Evolutionary conservation across 305 asterid species (phyloP).

Genomic region (Petunia hybrid): DNA sequence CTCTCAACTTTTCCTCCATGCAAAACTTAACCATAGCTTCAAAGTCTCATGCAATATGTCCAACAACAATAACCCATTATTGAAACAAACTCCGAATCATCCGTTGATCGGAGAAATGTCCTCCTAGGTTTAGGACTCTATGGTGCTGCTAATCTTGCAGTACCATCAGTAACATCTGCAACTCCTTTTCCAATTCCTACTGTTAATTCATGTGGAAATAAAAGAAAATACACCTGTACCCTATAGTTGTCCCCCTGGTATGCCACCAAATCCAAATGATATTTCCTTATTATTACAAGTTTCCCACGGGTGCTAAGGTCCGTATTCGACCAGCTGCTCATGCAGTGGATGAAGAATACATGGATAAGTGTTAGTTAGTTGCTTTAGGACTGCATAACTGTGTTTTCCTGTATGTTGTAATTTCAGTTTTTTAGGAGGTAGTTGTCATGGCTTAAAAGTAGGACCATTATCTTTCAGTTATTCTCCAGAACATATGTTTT

Average conservation of each 20-base stretch:
- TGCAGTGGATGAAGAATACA: neutral
- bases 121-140: conserved; percentile 53
- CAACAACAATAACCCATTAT: neutral
- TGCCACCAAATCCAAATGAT: neutral
- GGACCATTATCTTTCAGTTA: no score
- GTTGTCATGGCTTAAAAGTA: no score
- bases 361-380: no score
- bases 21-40: neutral
- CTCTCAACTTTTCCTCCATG: neutral
- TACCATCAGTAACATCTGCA: conserved; percentile 37
- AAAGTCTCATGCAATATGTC: neutral
- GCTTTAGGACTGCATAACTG: no score
- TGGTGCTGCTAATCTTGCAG: conserved; percentile 44
- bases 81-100: neutral
- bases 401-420: no score
- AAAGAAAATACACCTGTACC: conserved; percentile 28
- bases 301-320: neutral
- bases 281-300: conserved; percentile 27
- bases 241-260: conserved; percentile 50
- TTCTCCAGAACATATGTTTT: no score
- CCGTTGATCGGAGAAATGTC: conserved; percentile 49
- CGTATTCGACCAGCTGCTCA: neutral
- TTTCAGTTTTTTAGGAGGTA: no score
- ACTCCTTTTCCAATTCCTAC: conserved; percentile 44
- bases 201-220: conserved; percentile 45